Conservation (phyloP, 1,284 basidiomycete genomes). For the Gomphus bonarii region DNA sequence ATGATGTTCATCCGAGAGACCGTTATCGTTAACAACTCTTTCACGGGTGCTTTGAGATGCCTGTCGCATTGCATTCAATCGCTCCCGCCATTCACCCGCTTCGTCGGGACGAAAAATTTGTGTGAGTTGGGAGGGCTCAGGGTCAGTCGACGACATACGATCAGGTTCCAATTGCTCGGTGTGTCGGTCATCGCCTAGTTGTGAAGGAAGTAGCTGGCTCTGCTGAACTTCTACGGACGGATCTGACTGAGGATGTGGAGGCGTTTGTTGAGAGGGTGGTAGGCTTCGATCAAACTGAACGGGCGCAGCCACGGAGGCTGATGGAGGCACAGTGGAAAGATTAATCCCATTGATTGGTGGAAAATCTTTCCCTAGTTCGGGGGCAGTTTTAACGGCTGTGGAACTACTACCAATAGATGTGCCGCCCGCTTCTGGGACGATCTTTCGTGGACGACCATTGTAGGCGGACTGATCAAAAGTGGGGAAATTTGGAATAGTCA, state of each 20-base stretch:
- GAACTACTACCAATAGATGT: background rate
- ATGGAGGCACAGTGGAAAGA: slow-evolving; percentile 28
- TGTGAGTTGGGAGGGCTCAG: slow-evolving; percentile 51
- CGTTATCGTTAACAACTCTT: background rate
- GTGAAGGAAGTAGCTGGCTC: slow-evolving; percentile 20
- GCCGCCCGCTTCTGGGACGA: slow-evolving; percentile 50
- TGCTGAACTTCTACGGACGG: slow-evolving; percentile 13
- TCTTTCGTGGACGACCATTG: slow-evolving; percentile 68
- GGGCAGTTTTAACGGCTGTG: background rate
- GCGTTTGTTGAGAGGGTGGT: slow-evolving; percentile 13
- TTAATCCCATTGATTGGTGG: slow-evolving; percentile 46
- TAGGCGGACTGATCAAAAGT: slow-evolving; percentile 63
- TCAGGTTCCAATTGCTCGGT: slow-evolving; percentile 18
- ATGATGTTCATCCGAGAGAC: background rate
- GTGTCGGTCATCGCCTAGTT: slow-evolving; percentile 17
- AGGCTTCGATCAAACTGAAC: slow-evolving; percentile 31
- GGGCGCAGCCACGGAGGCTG: slow-evolving; percentile 40
- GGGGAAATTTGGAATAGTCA: slow-evolving; percentile 58
- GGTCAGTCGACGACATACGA: slow-evolving; percentile 22
- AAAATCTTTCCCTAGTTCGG: slow-evolving; percentile 47
- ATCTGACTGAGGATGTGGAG: background rate
- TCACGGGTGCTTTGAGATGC: background rate
- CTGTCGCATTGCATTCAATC: slow-evolving; percentile 21
- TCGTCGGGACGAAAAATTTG: slow-evolving; percentile 84
- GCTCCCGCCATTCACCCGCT: slow-evolving; percentile 74